Percentiles rank a stretch among this genome's conserved stretches.
These are phyloP conservation scores for Verticillium dahliae DNA, from an alignment of 2,329 filamentous ascomycete species.

Conservation along the genomic window DNA sequence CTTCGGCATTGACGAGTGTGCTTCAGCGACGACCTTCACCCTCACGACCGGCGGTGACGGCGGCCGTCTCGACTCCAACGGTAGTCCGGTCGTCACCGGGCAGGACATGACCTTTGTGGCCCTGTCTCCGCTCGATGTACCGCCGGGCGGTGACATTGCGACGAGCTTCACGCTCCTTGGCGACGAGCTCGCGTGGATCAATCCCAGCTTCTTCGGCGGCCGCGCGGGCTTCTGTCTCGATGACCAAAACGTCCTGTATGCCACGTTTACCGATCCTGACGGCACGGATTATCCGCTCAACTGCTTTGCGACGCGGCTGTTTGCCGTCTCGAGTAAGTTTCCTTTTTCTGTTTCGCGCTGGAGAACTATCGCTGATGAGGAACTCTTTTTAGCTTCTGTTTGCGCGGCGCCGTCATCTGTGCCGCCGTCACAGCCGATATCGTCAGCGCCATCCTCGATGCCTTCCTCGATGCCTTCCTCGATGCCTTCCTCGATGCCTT, in stretches of 20 bases:
- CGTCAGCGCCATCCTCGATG: too few species aligned
- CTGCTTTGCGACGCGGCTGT: neutral
- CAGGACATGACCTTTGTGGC: neutral
- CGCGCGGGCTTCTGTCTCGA: conserved; percentile 8
- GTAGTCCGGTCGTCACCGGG: neutral
- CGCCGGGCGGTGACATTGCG: conserved; percentile 1
- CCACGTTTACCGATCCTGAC: conserved; percentile 5
- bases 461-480: too few species aligned
- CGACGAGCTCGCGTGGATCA: conserved; percentile 3
- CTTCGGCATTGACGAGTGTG: neutral
- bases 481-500: neutral
- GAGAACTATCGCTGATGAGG: neutral
- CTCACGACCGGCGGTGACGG: neutral
- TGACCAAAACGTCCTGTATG: conserved; percentile 1
- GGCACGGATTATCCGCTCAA: conserved; percentile 4
- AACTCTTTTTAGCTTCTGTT: neutral
- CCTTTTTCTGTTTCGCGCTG: too few species aligned
- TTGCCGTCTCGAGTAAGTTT: conserved; percentile 5
- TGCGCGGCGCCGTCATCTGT: neutral
- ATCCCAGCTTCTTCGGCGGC: conserved; percentile 5
- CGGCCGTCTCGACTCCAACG: conserved; percentile 2
- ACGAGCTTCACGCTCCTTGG: conserved; percentile 1
- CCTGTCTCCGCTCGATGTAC: neutral
- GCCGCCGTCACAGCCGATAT: neutral
- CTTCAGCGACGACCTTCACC: neutral